phyloP scores from a whole-genome alignment of 179 eudicot species.

The Amaranthus tricolor region DNA sequence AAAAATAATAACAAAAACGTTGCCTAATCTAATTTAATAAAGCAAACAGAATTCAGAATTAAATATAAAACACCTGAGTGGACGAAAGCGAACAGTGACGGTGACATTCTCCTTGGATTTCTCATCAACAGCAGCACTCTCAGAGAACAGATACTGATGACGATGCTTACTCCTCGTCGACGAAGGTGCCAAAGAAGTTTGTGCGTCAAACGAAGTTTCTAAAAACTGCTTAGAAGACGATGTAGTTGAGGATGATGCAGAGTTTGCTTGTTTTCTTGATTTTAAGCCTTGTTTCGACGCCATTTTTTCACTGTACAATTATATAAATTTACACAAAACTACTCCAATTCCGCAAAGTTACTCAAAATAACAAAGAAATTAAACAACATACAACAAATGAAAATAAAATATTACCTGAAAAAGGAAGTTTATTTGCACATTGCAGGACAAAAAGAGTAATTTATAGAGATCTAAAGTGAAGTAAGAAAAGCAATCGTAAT shows the following conservation, averaged over 20 bases:
- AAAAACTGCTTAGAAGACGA: conserved; percentile 61
- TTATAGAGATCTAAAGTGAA: conserved; percentile 11
- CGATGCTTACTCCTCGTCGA: conserved; percentile 57
- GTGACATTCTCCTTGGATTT: conserved; percentile 94
- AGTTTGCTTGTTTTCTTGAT: conserved; percentile 50
- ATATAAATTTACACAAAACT: neutral
- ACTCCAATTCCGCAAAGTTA: conserved; percentile 12
- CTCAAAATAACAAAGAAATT: neutral
- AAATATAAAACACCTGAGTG: conserved; percentile 68
- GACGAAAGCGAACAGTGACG: conserved; percentile 96
- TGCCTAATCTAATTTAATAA: conserved; percentile 14
- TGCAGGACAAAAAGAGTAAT: conserved; percentile 17
- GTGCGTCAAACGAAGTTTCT: conserved; percentile 47
- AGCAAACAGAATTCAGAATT: neutral
- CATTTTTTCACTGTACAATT: conserved; percentile 36
- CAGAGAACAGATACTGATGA: conserved; percentile 44
- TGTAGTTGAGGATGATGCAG: conserved; percentile 74
- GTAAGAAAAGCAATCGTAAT: conserved; percentile 24
- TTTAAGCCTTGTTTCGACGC: conserved; percentile 54
- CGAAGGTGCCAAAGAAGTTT: conserved; percentile 65
- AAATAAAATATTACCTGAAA: conserved; percentile 3
- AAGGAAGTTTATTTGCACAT: conserved; percentile 20
- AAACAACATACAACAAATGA: neutral
- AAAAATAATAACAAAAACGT: conserved; percentile 12
- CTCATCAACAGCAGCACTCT: conserved; percentile 41